A percentile compares a stretch with the other conserved stretches of the same genome.
phyloP scores from a whole-genome alignment of 208 protist genomes.

The Borovskyia barvae region DNA sequence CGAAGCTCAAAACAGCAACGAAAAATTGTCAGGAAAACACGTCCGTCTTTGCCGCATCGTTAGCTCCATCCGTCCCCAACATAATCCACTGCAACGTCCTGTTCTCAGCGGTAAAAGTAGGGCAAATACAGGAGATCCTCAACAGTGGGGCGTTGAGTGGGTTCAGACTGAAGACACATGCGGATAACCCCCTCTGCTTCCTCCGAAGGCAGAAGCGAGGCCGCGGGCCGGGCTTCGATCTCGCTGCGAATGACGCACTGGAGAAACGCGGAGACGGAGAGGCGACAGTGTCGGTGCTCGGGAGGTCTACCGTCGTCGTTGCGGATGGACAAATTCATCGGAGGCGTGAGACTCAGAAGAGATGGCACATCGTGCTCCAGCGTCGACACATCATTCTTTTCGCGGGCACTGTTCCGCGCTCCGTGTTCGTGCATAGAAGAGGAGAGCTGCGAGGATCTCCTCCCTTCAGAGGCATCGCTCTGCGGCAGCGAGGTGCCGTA shows the following conservation, averaged over 20 bases:
- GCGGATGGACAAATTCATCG: no score
- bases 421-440: no score
- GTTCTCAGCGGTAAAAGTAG: slow-evolving; percentile 28
- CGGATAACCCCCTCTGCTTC: slow-evolving; percentile 41
- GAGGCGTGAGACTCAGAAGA: no score
- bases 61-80: no score
- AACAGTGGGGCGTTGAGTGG: slow-evolving; percentile 34
- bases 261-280: slow-evolving; percentile 16
- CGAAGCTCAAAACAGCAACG: no score
- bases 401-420: no score
- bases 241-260: slow-evolving; percentile 22
- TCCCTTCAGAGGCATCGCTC: no score
- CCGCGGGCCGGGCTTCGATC: slow-evolving; percentile 16
- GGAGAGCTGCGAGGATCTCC: no score
- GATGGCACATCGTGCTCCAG: no score
- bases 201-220: not conserved
- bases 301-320: no score
- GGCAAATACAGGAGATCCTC: slow-evolving; percentile 47
- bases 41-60: not conserved
- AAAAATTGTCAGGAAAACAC: slow-evolving; percentile 3
- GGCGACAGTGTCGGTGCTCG: not conserved
- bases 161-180: slow-evolving; percentile 32
- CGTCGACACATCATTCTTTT: no score
- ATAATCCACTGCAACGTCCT: not conserved
- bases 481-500: no score